Conservation (phyloP, 2,329 filamentous ascomycete species). For the Trichoderma asperellum region DNA sequence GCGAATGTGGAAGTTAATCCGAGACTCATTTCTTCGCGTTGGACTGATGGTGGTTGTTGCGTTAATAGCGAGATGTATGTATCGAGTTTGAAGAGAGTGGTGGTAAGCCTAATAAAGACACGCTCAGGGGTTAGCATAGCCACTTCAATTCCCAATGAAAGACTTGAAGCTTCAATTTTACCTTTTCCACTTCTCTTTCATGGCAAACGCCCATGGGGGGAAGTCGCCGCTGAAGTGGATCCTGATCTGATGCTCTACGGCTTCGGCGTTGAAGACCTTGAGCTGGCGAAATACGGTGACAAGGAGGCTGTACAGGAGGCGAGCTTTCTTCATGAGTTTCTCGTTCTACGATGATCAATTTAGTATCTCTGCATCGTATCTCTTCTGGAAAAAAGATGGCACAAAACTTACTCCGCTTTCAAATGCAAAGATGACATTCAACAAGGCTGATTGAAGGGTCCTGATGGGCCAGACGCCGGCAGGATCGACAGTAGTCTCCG, state of each 20-base stretch:
- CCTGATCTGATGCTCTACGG: slow-evolving; percentile 42
- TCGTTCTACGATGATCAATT: slow-evolving; percentile 37
- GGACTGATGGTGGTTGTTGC: slow-evolving; percentile 40
- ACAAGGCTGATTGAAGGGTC: slow-evolving; percentile 42
- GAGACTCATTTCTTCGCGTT: slow-evolving; percentile 45
- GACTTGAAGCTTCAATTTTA: slow-evolving; percentile 29
- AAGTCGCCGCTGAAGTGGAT: slow-evolving; percentile 45
- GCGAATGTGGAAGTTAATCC: slow-evolving; percentile 41
- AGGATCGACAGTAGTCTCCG: slow-evolving; percentile 29
- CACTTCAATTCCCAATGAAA: not conserved
- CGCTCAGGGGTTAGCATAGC: not conserved
- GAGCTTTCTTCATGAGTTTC: slow-evolving; percentile 38
- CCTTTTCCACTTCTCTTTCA: slow-evolving; percentile 44
- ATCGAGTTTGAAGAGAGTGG: slow-evolving; percentile 46
- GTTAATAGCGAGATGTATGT: slow-evolving; percentile 42
- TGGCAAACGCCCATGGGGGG: slow-evolving; percentile 41
- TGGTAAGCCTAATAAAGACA: slow-evolving; percentile 38
- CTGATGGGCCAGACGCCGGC: slow-evolving; percentile 38
- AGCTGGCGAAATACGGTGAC: slow-evolving; percentile 42
- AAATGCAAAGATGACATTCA: slow-evolving; percentile 48
- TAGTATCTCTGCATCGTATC: not conserved
- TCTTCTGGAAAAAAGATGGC: not conserved
- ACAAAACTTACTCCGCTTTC: slow-evolving; percentile 40
- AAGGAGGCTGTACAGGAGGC: slow-evolving; percentile 43
- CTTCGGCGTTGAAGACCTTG: slow-evolving; percentile 44